These are phyloP conservation scores for Musa beccarii DNA, from an alignment of 176 grass and related monocot species.

Conservation along the genomic window DNA sequence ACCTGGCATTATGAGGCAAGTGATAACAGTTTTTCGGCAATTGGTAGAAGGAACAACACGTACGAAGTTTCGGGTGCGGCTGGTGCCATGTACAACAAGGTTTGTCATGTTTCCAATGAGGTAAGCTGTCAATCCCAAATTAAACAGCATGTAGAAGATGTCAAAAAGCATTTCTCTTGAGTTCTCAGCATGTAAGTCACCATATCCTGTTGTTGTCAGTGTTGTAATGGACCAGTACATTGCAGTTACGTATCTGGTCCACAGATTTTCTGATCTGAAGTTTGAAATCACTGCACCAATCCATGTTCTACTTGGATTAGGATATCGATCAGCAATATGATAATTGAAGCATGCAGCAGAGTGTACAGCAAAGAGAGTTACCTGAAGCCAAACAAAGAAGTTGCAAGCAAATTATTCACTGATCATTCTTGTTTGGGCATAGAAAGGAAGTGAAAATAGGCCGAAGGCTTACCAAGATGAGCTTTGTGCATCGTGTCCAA, in stretches of 20 bases:
- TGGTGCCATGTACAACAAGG: constrained; percentile 66
- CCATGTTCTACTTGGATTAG: constrained; percentile 55
- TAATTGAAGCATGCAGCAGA: constrained; percentile 80
- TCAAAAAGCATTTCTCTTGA: constrained; percentile 68
- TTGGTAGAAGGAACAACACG: constrained; percentile 11
- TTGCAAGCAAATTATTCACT: background rate
- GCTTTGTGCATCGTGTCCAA: constrained; percentile 77
- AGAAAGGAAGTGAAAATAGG: constrained; percentile 14
- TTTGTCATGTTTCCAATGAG: constrained; percentile 96
- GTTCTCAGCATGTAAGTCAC: constrained; percentile 78
- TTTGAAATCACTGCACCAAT: constrained; percentile 60
- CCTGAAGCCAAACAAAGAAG: constrained; percentile 24
- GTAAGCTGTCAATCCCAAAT: constrained; percentile 71
- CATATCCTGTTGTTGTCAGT: constrained; percentile 73
- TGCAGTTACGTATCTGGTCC: constrained; percentile 64
- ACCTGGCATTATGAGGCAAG: background rate
- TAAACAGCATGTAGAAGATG: constrained; percentile 80
- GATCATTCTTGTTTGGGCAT: background rate
- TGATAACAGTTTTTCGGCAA: background rate
- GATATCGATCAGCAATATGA: constrained; percentile 75
- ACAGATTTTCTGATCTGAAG: constrained; percentile 55
- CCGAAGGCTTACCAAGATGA: constrained; percentile 49
- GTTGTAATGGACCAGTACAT: constrained; percentile 94
- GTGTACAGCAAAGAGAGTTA: constrained; percentile 76
- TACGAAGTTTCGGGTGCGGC: constrained; percentile 85